These are phyloP conservation scores for Mycena epipterygia DNA, from an alignment of 768 basidiomycete genomes.

Conservation along the genomic window DNA sequence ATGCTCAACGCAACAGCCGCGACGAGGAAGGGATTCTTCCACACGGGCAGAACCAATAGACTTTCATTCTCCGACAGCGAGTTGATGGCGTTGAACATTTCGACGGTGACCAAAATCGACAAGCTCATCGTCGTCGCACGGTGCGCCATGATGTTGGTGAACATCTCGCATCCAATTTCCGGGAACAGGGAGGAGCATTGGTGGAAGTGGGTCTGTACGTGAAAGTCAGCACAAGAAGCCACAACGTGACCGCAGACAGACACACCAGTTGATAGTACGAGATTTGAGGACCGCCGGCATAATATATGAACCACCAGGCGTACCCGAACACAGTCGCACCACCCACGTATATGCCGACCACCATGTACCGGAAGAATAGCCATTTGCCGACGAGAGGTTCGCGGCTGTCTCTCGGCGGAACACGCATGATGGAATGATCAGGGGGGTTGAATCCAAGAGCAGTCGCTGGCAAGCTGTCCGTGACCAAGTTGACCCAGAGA, in stretches of 20 bases:
- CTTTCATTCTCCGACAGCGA: conserved; percentile 98
- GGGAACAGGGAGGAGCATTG: conserved; percentile 88
- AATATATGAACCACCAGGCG: conserved; percentile 99
- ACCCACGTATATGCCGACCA: conserved; percentile 95
- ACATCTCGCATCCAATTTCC: conserved; percentile 96
- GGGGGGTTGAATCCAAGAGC: conserved; percentile 98
- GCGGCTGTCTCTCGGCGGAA: conserved; percentile 89
- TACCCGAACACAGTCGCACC: conserved; percentile 97
- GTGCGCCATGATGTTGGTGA: conserved; percentile 87
- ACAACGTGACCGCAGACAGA: conserved; percentile 34
- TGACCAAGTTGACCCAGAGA: conserved; percentile 98
- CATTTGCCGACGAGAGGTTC: conserved; percentile 94
- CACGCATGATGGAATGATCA: conserved; percentile 96
- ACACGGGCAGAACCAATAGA: conserved; percentile 87
- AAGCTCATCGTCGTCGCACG: conserved; percentile 96
- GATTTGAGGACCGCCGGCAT: conserved; percentile 92
- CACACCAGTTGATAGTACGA: conserved; percentile 92
- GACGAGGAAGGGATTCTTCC: conserved; percentile 96
- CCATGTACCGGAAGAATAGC: conserved; percentile 96
- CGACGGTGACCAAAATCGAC: conserved; percentile 94
- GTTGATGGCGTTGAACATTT: conserved; percentile 99
- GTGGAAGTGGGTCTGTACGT: conserved; percentile 91
- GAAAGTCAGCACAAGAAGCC: conserved; percentile 8
- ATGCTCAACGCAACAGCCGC: conserved; percentile 92
- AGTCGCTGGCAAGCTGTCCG: conserved; percentile 95